Evolutionary conservation across 2,329 filamentous ascomycete species (phyloP).

Genomic region (Microcera coccophila): DNA sequence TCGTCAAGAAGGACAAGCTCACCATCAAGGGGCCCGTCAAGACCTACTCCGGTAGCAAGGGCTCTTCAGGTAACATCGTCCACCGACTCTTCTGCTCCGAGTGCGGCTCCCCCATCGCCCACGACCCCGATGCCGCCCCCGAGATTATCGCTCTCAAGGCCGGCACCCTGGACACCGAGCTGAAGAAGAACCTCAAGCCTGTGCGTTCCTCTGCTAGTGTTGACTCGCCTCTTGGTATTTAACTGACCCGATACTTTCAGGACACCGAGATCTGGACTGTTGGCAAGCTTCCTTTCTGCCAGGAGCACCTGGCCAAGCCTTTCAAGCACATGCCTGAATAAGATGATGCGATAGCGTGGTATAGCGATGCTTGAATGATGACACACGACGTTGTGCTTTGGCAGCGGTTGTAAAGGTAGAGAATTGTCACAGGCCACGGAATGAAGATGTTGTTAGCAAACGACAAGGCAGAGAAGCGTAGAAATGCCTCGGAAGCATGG

Average conservation of each 20-base stretch:
- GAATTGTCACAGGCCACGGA: no score
- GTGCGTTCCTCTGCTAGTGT: constrained; percentile 34
- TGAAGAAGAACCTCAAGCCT: constrained; percentile 66
- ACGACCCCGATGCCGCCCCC: constrained; percentile 67
- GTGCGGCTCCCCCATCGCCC: constrained; percentile 66
- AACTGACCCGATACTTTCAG: constrained; percentile 32
- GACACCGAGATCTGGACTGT: constrained; percentile 68
- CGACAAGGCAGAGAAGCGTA: no score
- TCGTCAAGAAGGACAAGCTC: constrained; percentile 64
- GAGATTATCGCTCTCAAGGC: constrained; percentile 67
- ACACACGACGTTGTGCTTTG: not conserved
- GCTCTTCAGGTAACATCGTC: constrained; percentile 58
- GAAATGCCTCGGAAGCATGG: no score
- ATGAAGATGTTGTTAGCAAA: no score
- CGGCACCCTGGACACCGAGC: constrained; percentile 58
- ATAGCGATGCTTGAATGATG: no score
- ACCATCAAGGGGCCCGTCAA: constrained; percentile 61
- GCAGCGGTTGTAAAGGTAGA: not conserved
- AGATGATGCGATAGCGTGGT: constrained; percentile 7
- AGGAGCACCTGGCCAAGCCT: constrained; percentile 60
- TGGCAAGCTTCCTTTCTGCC: constrained; percentile 66
- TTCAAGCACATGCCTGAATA: constrained; percentile 63
- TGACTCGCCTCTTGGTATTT: not conserved
- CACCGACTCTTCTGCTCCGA: constrained; percentile 67
- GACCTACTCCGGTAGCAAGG: constrained; percentile 55